Base-by-base conservation (phyloP, 164 flowering plant species). In the Aristolochia californica region DNA sequence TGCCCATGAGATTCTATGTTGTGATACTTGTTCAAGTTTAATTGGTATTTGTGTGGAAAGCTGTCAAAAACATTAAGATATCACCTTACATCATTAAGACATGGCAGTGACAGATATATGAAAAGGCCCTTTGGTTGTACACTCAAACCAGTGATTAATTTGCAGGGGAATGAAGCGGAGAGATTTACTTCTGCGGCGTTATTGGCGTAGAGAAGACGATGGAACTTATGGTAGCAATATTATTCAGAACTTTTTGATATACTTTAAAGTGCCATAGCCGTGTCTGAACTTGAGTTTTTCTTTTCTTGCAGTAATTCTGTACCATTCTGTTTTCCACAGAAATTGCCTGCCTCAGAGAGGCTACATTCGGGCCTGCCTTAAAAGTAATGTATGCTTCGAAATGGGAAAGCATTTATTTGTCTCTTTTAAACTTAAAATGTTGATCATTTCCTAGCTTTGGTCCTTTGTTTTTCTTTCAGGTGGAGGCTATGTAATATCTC, bases 171-270 rank as follows among this genome's bases (percentile, higher is more conserved):
- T 88, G 98, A 77, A 58, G 59, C 70, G 74, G 58, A 83, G 98
- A 83, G 98, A 91, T 72, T 61, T 91, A 23, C 65, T 91, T 63
- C 44, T 88, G 67, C 74, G 77, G 50, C 90, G 98, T 8, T 86
- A 86, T 61, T 91, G 98, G 98, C 86, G 96, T 75, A 78, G 98
- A 68, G 98, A 91, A 61, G 87, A 88, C 64, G 96, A 88, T 68
- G 97, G 97, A 53, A 84, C 97, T 66, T 91, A 91, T 71, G 97
- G 96, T 91, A 80, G 16, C 59, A 10, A 23, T 12, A 30, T 1
- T 23, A 26, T 22, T 2, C 11, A 10, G 2, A 2, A 2, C 27
- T 26, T 50, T 50, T 50, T 10, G 15, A 22, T 20, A 17, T 23
- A 23, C 5, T 20, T 2, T 34, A 7, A 34, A 34, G 40, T 34